Evolutionary conservation across 2,329 filamentous ascomycete species (phyloP).

Genomic region (Teratosphaeria epicoccoides): DNA sequence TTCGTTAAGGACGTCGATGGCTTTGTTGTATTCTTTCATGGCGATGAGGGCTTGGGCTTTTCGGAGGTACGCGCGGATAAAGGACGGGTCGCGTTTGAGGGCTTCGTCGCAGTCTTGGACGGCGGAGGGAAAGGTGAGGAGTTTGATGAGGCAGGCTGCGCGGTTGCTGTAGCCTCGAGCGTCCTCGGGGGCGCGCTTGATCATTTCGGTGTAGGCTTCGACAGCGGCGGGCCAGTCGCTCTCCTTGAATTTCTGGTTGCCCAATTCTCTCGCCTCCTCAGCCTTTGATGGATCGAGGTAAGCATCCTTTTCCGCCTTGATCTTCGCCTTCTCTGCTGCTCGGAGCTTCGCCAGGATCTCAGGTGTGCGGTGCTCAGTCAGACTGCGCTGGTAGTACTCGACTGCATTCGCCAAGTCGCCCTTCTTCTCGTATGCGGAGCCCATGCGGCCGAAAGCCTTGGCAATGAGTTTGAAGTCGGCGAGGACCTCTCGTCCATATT

Average conservation of each 20-base stretch:
- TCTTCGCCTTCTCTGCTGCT: conserved; percentile 76
- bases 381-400: conserved; percentile 81
- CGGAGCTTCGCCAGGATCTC: conserved; percentile 90
- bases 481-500: conserved; percentile 78
- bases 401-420: conserved; percentile 71
- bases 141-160: conserved; percentile 90
- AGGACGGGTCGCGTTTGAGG: conserved; percentile 80
- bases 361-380: conserved; percentile 93
- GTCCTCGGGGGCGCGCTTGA: conserved; percentile 86
- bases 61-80: conserved; percentile 91
- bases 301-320: conserved; percentile 60
- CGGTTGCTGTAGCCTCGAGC: conserved; percentile 95
- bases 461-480: conserved; percentile 98
- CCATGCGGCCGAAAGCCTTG: conserved; percentile 94
- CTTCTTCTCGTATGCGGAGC: conserved; percentile 82
- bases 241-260: conserved; percentile 95
- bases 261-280: conserved; percentile 87
- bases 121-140: conserved; percentile 88
- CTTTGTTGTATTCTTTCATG: conserved; percentile 97
- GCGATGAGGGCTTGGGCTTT: conserved; percentile 92
- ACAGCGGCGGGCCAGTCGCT: conserved; percentile 91
- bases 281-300: conserved; percentile 88
- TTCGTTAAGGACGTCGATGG: conserved; percentile 76
- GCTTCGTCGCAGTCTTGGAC: conserved; percentile 86
- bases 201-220: conserved; percentile 91